A percentile compares a stretch with the other conserved stretches of the same genome.
phyloP scores from a whole-genome alignment of 2,329 filamentous ascomycete species.

The Dactylellina drechsleri region DNA sequence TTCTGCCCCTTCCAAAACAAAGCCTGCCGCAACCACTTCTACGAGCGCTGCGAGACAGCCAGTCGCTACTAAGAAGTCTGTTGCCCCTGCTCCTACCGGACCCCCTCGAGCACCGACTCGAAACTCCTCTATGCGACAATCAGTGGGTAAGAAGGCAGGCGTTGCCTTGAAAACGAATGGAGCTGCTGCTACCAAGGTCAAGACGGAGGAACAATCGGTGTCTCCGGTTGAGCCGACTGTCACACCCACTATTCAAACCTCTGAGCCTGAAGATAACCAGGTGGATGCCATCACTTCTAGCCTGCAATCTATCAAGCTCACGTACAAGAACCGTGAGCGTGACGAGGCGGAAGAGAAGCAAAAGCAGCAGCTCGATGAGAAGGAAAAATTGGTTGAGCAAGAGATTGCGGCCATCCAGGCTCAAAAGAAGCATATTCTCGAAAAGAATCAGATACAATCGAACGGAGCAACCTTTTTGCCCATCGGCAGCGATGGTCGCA shows the following conservation, averaged over 20 bases:
- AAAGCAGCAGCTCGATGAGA: constrained; percentile 27
- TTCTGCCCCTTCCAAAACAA: constrained; percentile 5
- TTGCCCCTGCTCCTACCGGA: background rate
- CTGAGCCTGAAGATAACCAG: constrained; percentile 60
- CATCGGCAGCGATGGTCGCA: background rate
- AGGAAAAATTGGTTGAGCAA: constrained; percentile 23
- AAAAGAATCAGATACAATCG: constrained; percentile 13
- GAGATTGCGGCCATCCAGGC: constrained; percentile 24
- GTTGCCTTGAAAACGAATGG: constrained; percentile 30
- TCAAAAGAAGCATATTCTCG: constrained; percentile 18
- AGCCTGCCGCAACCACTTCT: background rate
- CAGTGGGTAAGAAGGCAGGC: constrained; percentile 25
- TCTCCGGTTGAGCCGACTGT: constrained; percentile 26
- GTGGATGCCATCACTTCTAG: constrained; percentile 69
- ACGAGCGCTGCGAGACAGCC: background rate
- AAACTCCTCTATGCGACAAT: constrained; percentile 25
- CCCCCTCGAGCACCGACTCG: constrained; percentile 60
- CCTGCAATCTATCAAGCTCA: constrained; percentile 72
- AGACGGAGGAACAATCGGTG: constrained; percentile 17
- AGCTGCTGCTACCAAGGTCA: background rate
- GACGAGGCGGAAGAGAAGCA: constrained; percentile 33
- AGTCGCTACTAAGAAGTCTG: constrained; percentile 4
- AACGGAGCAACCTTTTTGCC: background rate
- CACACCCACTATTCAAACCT: constrained; percentile 34
- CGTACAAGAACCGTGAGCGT: constrained; percentile 44